Percentiles rank a stretch among this genome's conserved stretches.
Conservation (phyloP, 2,329 filamentous ascomycete genomes). For the Lecanicillium sp. region DNA sequence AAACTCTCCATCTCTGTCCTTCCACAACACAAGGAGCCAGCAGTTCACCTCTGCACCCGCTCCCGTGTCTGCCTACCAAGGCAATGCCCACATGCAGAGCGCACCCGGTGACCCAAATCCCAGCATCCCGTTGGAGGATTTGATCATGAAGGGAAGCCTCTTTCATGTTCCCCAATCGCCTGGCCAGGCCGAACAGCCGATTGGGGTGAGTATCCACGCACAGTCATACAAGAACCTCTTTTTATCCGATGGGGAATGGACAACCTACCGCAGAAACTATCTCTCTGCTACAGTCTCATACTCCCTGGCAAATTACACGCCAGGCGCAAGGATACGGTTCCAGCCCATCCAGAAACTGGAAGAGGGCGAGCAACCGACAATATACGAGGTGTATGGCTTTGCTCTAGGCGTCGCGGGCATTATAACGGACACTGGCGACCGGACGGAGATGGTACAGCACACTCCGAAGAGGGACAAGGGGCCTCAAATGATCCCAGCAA, state of each 20-base stretch:
- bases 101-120: too few species aligned
- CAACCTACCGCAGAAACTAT: constrained; percentile 87
- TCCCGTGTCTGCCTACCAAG: too few species aligned
- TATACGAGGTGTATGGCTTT: constrained; percentile 63
- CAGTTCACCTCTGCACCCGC: too few species aligned
- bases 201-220: constrained; percentile 51
- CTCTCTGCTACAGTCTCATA: constrained; percentile 80
- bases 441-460: constrained; percentile 77
- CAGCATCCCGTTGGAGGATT: too few species aligned
- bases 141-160: constrained; percentile 50
- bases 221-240: constrained; percentile 90
- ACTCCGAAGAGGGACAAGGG: constrained; percentile 89
- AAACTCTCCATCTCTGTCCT: constrained; percentile 23
- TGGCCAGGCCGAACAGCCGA: constrained; percentile 32
- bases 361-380: too few species aligned
- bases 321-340: constrained; percentile 41
- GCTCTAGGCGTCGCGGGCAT: constrained; percentile 80
- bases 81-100: too few species aligned
- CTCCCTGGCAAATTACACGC: constrained; percentile 51
- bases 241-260: constrained; percentile 73
- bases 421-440: constrained; percentile 66
- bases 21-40: too few species aligned
- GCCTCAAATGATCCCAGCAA: constrained; percentile 65
- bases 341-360: constrained; percentile 38
- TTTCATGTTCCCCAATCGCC: constrained; percentile 43